A percentile compares a stretch with the other conserved stretches of the same genome.
These are phyloP conservation scores for Dactylellina leptospora DNA, from an alignment of 2,329 filamentous ascomycete genomes.

Conservation along the genomic window DNA sequence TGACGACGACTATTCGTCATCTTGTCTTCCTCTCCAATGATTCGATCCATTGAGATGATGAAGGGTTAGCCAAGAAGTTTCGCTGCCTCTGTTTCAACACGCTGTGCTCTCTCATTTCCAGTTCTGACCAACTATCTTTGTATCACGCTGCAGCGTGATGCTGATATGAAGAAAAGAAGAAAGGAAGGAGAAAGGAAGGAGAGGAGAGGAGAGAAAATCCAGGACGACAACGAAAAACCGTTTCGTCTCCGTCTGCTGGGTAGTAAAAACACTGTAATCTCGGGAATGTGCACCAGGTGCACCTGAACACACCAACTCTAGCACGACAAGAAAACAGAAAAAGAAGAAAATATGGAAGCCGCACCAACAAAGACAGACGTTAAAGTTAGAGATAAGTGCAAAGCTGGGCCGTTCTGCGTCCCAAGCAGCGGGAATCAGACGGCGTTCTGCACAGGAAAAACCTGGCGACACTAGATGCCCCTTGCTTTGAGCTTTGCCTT, in stretches of 20 bases:
- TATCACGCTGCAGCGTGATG: no score
- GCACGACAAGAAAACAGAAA: neutral
- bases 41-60: neutral
- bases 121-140: no score
- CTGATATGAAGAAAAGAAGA: no score
- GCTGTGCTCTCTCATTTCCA: no score
- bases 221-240: slow-evolving; percentile 12
- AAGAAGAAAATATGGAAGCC: neutral
- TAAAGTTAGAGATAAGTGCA: neutral
- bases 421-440: slow-evolving; percentile 22
- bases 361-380: neutral
- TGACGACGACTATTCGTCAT: slow-evolving; percentile 6
- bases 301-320: slow-evolving; percentile 19
- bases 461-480: slow-evolving; percentile 29
- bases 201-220: neutral
- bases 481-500: slow-evolving; percentile 40
- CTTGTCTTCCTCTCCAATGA: neutral
- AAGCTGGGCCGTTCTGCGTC: slow-evolving; percentile 13
- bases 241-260: slow-evolving; percentile 33
- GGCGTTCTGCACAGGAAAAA: slow-evolving; percentile 24
- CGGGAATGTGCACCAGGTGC: slow-evolving; percentile 23
- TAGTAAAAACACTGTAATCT: slow-evolving; percentile 17
- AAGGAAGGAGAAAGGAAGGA: slow-evolving; percentile 2
- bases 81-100: no score
- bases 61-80: no score